These are phyloP conservation scores for Moesziomyces antarcticus DNA, from an alignment of 1,284 basidiomycete genomes.

Conservation along the genomic window DNA sequence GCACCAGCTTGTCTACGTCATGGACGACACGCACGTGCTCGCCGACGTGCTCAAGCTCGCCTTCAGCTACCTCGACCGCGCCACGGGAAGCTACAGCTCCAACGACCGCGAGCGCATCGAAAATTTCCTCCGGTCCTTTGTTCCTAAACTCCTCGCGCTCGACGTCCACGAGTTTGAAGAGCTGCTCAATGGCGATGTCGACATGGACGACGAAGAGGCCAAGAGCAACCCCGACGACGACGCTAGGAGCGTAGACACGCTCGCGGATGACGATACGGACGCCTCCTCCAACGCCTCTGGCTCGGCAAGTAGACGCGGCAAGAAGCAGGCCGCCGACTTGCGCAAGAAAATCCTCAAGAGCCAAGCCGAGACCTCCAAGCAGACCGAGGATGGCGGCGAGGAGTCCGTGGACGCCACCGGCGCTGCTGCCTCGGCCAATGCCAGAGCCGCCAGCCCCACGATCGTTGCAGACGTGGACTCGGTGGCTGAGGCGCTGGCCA, in stretches of 20 bases:
- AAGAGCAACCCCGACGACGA: constrained; percentile 67
- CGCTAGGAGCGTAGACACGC: constrained; percentile 51
- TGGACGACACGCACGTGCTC: constrained; percentile 83
- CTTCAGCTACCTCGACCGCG: constrained; percentile 87
- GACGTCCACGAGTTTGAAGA: constrained; percentile 72
- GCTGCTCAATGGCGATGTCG: constrained; percentile 52
- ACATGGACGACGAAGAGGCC: constrained; percentile 41
- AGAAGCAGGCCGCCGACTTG: constrained; percentile 50
- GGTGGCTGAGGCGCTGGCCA: constrained; percentile 43
- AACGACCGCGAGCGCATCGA: constrained; percentile 86
- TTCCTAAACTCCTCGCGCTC: constrained; percentile 84
- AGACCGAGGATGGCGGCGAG: constrained; percentile 38
- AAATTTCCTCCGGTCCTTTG: constrained; percentile 83
- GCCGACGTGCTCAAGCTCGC: constrained; percentile 90
- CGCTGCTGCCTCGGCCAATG: constrained; percentile 38
- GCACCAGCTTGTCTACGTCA: constrained; percentile 80
- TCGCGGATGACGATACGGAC: constrained; percentile 47
- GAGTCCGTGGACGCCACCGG: constrained; percentile 34
- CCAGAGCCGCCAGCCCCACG: constrained; percentile 38
- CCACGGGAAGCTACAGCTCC: constrained; percentile 75
- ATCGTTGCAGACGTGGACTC: constrained; percentile 46
- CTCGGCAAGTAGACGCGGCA: constrained; percentile 26
- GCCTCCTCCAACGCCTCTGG: constrained; percentile 43
- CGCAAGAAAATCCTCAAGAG: constrained; percentile 53
- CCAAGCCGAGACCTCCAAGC: constrained; percentile 53